These are phyloP conservation scores for Chrysosporium keratinophilum DNA, from an alignment of 2,329 filamentous ascomycete genomes.

Conservation along the genomic window DNA sequence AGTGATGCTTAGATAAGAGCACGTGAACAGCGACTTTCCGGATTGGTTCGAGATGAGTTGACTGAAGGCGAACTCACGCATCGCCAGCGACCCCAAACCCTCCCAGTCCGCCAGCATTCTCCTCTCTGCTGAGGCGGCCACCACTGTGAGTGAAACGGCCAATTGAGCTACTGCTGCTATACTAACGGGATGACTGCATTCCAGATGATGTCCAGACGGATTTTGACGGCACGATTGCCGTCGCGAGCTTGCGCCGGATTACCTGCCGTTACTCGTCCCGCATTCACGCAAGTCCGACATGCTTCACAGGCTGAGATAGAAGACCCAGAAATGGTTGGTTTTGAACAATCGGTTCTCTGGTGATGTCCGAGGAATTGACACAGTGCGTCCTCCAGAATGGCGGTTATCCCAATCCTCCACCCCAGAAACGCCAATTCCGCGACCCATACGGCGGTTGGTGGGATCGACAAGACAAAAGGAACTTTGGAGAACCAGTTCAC, in stretches of 20 bases:
- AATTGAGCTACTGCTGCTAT: constrained; percentile 1
- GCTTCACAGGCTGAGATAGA: constrained; percentile 32
- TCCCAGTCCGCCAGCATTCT: neutral
- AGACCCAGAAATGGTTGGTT: constrained; percentile 36
- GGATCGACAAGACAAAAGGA: constrained; percentile 94
- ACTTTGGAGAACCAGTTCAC: constrained; percentile 92
- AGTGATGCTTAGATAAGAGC: constrained; percentile 23
- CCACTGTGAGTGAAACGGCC: constrained; percentile 7
- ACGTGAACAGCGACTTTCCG: constrained; percentile 7
- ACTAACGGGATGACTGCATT: constrained; percentile 18
- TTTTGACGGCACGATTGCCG: constrained; percentile 33
- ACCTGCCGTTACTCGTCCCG: constrained; percentile 23
- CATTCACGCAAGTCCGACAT: constrained; percentile 33
- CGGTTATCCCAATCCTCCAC: constrained; percentile 40
- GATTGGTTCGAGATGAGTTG: neutral
- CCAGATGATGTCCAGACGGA: constrained; percentile 40
- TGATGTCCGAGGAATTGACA: constrained; percentile 2
- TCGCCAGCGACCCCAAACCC: neutral
- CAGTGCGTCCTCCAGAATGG: constrained; percentile 31
- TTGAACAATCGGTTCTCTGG: neutral
- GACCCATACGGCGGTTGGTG: constrained; percentile 92
- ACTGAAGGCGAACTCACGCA: neutral
- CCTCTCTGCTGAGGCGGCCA: neutral
- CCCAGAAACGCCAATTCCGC: constrained; percentile 78
- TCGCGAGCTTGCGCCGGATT: constrained; percentile 29